phyloP scores from a whole-genome alignment of 2,329 filamentous ascomycete species.

The Nigrospora osmanthi region DNA sequence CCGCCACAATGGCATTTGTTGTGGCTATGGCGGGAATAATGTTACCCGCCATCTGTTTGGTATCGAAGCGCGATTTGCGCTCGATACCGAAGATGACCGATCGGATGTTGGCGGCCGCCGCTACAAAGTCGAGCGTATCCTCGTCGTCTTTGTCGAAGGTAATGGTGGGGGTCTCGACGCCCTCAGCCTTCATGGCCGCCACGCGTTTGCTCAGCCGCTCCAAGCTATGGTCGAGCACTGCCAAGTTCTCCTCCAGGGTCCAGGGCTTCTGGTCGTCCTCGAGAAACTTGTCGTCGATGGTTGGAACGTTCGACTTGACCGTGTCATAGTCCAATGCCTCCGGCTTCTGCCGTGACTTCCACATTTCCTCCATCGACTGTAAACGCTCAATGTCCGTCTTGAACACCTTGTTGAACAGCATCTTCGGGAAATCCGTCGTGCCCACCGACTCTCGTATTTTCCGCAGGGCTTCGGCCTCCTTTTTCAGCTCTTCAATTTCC shows the following conservation, averaged over 20 bases:
- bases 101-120: slow-evolving; percentile 81
- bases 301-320: slow-evolving; percentile 44
- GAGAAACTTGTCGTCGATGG: slow-evolving; percentile 44
- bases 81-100: slow-evolving; percentile 87
- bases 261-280: slow-evolving; percentile 68
- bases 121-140: slow-evolving; percentile 91
- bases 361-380: slow-evolving; percentile 89
- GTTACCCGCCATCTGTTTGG: slow-evolving; percentile 98
- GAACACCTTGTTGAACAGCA: slow-evolving; percentile 92
- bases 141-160: slow-evolving; percentile 95
- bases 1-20: slow-evolving; percentile 92
- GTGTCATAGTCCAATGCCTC: slow-evolving; percentile 62
- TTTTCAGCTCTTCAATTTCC: slow-evolving; percentile 81
- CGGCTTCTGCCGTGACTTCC: slow-evolving; percentile 75
- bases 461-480: slow-evolving; percentile 77
- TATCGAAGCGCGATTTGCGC: slow-evolving; percentile 84
- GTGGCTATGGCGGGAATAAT: slow-evolving; percentile 98
- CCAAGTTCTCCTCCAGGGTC: slow-evolving; percentile 76
- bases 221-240: slow-evolving; percentile 80
- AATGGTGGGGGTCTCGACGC: slow-evolving; percentile 54
- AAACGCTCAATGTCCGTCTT: slow-evolving; percentile 75
- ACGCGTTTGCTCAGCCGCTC: slow-evolving; percentile 68
- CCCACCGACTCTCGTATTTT: slow-evolving; percentile 76
- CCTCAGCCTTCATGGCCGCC: slow-evolving; percentile 47
- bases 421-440: slow-evolving; percentile 64